Evolutionary conservation across 2,329 filamentous ascomycete species (phyloP).

Genomic region (Aspergillus thermomutatus): DNA sequence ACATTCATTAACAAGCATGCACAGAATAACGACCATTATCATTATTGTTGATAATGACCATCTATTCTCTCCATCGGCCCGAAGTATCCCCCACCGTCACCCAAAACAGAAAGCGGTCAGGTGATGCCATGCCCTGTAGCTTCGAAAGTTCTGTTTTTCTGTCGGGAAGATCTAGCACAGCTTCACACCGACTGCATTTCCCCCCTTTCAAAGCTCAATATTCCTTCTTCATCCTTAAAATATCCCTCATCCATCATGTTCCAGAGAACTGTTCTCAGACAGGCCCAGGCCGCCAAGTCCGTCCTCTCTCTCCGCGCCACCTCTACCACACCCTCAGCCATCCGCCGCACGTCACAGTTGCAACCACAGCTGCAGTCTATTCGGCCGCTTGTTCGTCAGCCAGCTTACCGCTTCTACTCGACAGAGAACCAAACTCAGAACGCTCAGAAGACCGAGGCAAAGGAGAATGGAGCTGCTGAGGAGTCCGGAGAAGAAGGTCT

Average conservation of each 20-base stretch:
- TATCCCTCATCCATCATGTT: slow-evolving; percentile 34
- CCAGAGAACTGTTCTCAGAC: slow-evolving; percentile 41
- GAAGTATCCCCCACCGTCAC: not conserved
- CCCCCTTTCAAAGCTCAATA: slow-evolving; percentile 1
- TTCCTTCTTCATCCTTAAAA: not conserved
- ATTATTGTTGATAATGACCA: too few species aligned
- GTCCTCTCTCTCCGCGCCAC: slow-evolving; percentile 31
- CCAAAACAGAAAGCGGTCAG: slow-evolving; percentile 8
- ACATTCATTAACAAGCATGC: not conserved
- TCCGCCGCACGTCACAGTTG: slow-evolving; percentile 34
- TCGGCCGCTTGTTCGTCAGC: slow-evolving; percentile 31
- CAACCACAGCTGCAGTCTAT: slow-evolving; percentile 28
- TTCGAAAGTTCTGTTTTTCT: slow-evolving; percentile 17
- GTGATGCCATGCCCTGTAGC: slow-evolving; percentile 11
- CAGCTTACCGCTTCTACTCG: slow-evolving; percentile 41
- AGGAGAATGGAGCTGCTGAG: slow-evolving; percentile 44
- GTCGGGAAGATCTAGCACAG: not conserved
- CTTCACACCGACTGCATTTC: not conserved
- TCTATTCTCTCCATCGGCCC: not conserved
- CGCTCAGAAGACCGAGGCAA: slow-evolving; percentile 30
- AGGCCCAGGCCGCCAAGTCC: slow-evolving; percentile 38
- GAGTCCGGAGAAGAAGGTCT: slow-evolving; percentile 46
- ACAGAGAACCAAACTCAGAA: slow-evolving; percentile 38
- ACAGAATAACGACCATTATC: not conserved
- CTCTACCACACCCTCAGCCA: slow-evolving; percentile 30